Evolutionary conservation across 1,139 yeast species (phyloP), one percentile per base, ranked within the genome.

Genomic region (Trichomonascaceae sp.): DNA sequence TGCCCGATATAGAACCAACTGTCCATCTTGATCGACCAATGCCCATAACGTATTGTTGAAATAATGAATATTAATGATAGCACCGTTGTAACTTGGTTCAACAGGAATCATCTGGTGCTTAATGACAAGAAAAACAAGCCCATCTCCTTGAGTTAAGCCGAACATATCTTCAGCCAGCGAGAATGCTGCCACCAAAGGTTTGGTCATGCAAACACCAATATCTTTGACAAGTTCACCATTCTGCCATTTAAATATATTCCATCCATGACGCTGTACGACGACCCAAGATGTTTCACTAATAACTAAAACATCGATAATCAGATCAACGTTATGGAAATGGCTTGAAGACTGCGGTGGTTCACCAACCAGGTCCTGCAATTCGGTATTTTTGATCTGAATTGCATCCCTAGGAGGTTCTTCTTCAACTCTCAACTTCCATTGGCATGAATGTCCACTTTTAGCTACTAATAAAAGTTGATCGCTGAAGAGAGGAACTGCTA

Each of bases 161-260:
- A 63, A 64, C 8, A 46, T 36, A 9, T 27, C 39, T 5, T 43
- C 36, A 10, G 45, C 32, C 20, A 51, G 36, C 1, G 19, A 38
- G 19, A 45, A 41, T 17, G 47, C 41, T 50, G 51, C 44, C 24
- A 47, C 53, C 32, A 39, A 55, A 15, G 43, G 59, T 48, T 43
- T 56, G 48, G 43, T 57, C 38, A 45, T 57, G 45, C 43, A 55
- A 45, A 32, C 58, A 52, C 19, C 53, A 49, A 43, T 53, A 53
- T n/a, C 60, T 44, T 24, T 63, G 55, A 15, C 60, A 60, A 17
- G 63, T 17, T 52, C 45, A 6, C 55, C 59, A n/a, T 57, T 59
- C 46, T 60, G 61, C 65, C 64, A 62, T 22, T 57, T 51, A 47
- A 58, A 62, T 27, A 62, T 46, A 32, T 58, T 60, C 65, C 65